Conservation (phyloP, 768 basidiomycete species). For the Suillus hirtellus region DNA sequence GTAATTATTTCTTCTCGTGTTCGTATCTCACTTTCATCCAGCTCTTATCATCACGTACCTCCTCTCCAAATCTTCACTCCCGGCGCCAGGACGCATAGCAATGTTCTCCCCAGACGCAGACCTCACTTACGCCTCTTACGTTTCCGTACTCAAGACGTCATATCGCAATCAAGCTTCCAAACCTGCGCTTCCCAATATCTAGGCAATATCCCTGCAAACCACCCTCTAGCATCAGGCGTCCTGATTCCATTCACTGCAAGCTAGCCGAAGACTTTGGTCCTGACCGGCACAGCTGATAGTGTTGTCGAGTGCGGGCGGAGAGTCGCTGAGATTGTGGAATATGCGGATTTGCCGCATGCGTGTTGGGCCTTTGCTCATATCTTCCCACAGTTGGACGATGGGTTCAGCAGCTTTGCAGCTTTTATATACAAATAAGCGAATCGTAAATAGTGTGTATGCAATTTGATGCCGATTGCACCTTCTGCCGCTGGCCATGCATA, state of each 20-base stretch:
- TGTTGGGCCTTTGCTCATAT: constrained; percentile 23
- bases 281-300: constrained; percentile 22
- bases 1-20: too few species aligned
- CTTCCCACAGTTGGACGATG: constrained; percentile 11
- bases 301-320: constrained; percentile 16
- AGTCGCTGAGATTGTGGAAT: constrained; percentile 26
- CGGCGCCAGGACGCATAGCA: too few species aligned
- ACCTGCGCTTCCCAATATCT: too few species aligned
- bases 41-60: too few species aligned
- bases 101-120: too few species aligned
- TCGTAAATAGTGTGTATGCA: neutral
- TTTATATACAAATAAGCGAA: neutral
- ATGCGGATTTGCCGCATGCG: constrained; percentile 22
- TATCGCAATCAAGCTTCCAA: too few species aligned
- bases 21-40: too few species aligned
- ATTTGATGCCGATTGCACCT: neutral
- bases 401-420: neutral
- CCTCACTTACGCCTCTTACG: too few species aligned
- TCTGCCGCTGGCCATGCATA: neutral
- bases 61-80: too few species aligned
- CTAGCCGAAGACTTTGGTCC: constrained; percentile 26
- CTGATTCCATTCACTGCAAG: constrained; percentile 16
- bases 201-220: too few species aligned
- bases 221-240: constrained; percentile 19
- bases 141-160: too few species aligned